Percentiles rank a stretch among this genome's conserved stretches.
Evolutionary conservation across 352 stramenopile genomes (phyloP).

Genomic region (Aphanomyces euteiches): DNA sequence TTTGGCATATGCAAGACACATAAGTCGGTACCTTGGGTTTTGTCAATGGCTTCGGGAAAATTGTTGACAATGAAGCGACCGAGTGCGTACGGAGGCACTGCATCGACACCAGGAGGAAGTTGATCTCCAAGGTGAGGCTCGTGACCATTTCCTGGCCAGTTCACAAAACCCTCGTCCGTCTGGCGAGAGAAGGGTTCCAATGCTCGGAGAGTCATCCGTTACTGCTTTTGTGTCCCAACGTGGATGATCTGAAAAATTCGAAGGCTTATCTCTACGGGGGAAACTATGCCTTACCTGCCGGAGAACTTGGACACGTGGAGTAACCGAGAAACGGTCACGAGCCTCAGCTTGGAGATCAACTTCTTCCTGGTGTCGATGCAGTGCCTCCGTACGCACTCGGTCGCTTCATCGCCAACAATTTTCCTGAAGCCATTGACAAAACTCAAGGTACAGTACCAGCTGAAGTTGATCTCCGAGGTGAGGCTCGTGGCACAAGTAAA

Average conservation of each 20-base stretch:
- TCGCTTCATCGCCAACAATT: too few relatives aligned
- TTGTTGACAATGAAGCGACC: not conserved
- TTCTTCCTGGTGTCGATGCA: too few relatives aligned
- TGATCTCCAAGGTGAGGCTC: not conserved
- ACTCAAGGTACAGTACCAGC: too few relatives aligned
- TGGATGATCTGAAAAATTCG: not conserved
- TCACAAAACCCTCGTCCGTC: constrained; percentile 1
- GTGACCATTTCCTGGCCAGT: not conserved
- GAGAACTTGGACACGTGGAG: not conserved
- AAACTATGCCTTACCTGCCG: not conserved
- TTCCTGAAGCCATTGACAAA: too few relatives aligned
- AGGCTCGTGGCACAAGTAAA: too few relatives aligned
- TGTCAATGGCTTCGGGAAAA: not conserved
- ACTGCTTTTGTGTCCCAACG: not conserved
- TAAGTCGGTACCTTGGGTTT: not conserved
- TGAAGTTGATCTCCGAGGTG: too few relatives aligned
- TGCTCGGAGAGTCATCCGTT: not conserved
- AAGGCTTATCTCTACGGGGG: not conserved
- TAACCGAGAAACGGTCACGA: not conserved
- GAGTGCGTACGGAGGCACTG: not conserved
- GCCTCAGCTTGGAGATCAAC: too few relatives aligned
- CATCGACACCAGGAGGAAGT: not conserved
- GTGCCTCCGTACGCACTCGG: too few relatives aligned
- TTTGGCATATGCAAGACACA: not conserved
- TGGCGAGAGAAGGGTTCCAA: constrained; percentile 3